These are phyloP conservation scores for Pythium chondricola DNA, from an alignment of 352 stramenopile genomes.

Conservation along the genomic window DNA sequence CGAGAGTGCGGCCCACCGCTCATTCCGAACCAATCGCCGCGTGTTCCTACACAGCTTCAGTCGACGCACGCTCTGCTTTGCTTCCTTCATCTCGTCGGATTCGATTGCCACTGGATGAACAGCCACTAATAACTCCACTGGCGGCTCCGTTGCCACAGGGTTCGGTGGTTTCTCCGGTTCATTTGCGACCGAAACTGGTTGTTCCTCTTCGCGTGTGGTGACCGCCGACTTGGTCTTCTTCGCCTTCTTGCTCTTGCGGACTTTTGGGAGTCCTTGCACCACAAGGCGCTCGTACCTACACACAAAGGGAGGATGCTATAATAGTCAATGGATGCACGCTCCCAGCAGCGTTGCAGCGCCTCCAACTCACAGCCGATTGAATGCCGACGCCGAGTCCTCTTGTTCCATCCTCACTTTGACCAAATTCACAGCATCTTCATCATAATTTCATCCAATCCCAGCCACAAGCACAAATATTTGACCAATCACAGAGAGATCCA, in stretches of 20 bases:
- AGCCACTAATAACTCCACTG: no score
- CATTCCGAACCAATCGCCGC: no score
- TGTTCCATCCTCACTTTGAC: not conserved
- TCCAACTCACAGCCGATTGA: constrained; percentile 11
- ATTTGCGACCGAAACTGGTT: no score
- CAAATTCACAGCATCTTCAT: no score
- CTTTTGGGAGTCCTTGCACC: not conserved
- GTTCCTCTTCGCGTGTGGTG: not conserved
- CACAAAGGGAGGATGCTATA: not conserved
- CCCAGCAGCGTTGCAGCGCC: not conserved
- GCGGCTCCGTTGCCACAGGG: no score
- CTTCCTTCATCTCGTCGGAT: not conserved
- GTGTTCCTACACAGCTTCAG: constrained; percentile 3
- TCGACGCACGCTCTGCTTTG: not conserved
- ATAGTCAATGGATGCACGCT: not conserved
- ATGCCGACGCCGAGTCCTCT: not conserved
- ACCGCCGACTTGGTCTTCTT: constrained; percentile 4
- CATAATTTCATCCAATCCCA: no score
- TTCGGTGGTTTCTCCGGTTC: no score
- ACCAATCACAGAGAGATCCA: no score
- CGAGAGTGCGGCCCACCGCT: not conserved
- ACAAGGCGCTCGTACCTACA: constrained; percentile 10
- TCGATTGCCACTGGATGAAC: not conserved
- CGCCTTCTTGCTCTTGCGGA: not conserved
- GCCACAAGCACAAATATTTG: no score